phyloP scores from a whole-genome alignment of 345 rosid species.

The Physaria fendleri region DNA sequence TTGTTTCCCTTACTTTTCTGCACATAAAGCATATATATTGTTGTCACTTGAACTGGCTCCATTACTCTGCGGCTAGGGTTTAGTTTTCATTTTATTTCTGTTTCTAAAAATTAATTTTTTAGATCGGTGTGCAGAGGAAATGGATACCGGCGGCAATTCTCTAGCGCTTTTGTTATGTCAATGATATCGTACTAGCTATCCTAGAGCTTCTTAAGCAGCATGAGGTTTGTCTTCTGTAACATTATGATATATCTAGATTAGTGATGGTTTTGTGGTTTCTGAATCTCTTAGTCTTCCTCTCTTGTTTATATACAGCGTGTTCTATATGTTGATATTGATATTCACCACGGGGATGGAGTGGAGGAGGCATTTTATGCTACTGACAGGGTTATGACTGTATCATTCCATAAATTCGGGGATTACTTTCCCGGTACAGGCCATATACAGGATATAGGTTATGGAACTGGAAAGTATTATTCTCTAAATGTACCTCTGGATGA shows the following conservation, averaged over 20 bases:
- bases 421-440: constrained; percentile 65
- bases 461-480: constrained; percentile 56
- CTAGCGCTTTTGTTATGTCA: constrained; percentile 53
- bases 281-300: not conserved
- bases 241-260: not conserved
- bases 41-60: not conserved
- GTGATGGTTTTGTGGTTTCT: not conserved
- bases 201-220: constrained; percentile 67
- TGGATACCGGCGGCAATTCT: constrained; percentile 60
- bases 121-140: constrained; percentile 1
- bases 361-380: constrained; percentile 76
- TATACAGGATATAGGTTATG: constrained; percentile 46
- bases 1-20: not conserved
- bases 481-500: constrained; percentile 65
- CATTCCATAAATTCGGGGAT: constrained; percentile 67
- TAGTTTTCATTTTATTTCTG: not conserved
- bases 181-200: constrained; percentile 66
- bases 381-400: constrained; percentile 68
- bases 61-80: constrained; percentile 15
- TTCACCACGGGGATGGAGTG: constrained; percentile 67
- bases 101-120: not conserved
- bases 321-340: constrained; percentile 62
- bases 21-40: not conserved
- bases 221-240: constrained; percentile 39
- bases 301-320: constrained; percentile 42